These are phyloP conservation scores for Blastobotrys peoriensis DNA, from an alignment of 805 yeast genomes.

Conservation along the genomic window DNA sequence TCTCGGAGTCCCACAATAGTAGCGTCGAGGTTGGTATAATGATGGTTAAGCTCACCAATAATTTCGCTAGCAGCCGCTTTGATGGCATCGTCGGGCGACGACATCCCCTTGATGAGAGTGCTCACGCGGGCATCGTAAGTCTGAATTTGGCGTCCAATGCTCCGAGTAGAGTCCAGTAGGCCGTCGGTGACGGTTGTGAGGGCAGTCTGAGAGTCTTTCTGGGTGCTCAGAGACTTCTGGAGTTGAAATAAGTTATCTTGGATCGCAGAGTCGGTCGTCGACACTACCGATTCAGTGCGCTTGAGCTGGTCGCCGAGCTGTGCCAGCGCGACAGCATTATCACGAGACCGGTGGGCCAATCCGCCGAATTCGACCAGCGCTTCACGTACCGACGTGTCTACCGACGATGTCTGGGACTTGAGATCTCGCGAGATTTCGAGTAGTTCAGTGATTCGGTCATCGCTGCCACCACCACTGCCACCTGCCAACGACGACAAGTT, in stretches of 20 bases:
- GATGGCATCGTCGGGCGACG: background rate
- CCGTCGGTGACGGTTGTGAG: slow-evolving; percentile 14
- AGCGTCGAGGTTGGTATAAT: background rate
- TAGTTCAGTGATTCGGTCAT: slow-evolving; percentile 19
- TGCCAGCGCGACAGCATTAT: slow-evolving; percentile 32
- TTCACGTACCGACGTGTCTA: slow-evolving; percentile 30
- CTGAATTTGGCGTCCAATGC: slow-evolving; percentile 9
- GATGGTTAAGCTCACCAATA: slow-evolving; percentile 1
- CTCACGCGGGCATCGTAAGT: slow-evolving; percentile 10
- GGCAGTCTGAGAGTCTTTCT: slow-evolving; percentile 14
- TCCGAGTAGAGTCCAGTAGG: slow-evolving; percentile 14
- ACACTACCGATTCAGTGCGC: slow-evolving; percentile 20
- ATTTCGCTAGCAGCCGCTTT: background rate
- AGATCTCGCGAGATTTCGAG: slow-evolving; percentile 27
- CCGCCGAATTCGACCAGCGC: slow-evolving; percentile 31
- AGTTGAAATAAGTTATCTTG: slow-evolving; percentile 14
- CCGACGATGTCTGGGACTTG: slow-evolving; percentile 25
- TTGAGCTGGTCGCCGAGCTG: slow-evolving; percentile 19
- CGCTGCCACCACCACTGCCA: slow-evolving; percentile 4
- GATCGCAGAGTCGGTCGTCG: slow-evolving; percentile 9
- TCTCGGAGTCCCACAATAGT: background rate
- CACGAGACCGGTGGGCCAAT: slow-evolving; percentile 30
- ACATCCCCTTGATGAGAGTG: background rate
- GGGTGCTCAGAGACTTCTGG: slow-evolving; percentile 10
- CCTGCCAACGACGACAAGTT: slow-evolving; percentile 13